Conservation (phyloP, 2,329 filamentous ascomycete species). For the Parastagonospora nodorum region DNA sequence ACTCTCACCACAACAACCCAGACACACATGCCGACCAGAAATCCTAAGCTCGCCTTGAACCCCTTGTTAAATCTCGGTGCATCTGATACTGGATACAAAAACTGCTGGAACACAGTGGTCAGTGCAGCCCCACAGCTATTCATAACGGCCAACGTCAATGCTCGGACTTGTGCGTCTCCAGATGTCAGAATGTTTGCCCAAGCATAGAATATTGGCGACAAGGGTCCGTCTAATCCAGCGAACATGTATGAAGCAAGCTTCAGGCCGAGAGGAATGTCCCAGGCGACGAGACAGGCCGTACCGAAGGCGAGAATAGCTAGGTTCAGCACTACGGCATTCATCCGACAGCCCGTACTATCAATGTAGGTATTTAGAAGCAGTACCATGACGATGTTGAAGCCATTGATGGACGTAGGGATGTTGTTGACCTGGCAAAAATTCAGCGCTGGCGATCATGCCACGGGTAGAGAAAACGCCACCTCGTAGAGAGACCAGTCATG, state of each 20-base stretch:
- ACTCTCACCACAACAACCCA: slow-evolving; percentile 1
- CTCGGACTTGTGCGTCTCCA: slow-evolving; percentile 1
- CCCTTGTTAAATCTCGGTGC: background rate
- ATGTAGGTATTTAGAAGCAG: slow-evolving; percentile 5
- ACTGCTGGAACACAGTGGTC: slow-evolving; percentile 1
- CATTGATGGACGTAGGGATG: slow-evolving; percentile 52
- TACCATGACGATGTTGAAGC: slow-evolving; percentile 50
- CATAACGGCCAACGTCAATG: slow-evolving; percentile 1
- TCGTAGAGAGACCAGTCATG: slow-evolving; percentile 33
- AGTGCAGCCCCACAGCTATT: background rate
- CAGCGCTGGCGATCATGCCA: slow-evolving; percentile 48
- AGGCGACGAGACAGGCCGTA: slow-evolving; percentile 47
- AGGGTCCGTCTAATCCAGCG: slow-evolving; percentile 24
- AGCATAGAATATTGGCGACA: slow-evolving; percentile 1
- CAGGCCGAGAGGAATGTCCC: slow-evolving; percentile 46
- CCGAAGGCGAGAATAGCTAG: slow-evolving; percentile 40
- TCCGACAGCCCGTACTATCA: background rate
- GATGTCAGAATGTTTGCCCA: slow-evolving; percentile 2
- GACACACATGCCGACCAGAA: background rate
- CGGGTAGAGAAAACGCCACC: slow-evolving; percentile 50
- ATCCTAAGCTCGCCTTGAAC: background rate
- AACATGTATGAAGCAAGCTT: slow-evolving; percentile 50
- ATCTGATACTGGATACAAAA: background rate
- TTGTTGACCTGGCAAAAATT: slow-evolving; percentile 51
- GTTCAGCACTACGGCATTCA: background rate